Conservation (phyloP, 2,329 filamentous ascomycete species). For the Colletotrichum truncatum region DNA sequence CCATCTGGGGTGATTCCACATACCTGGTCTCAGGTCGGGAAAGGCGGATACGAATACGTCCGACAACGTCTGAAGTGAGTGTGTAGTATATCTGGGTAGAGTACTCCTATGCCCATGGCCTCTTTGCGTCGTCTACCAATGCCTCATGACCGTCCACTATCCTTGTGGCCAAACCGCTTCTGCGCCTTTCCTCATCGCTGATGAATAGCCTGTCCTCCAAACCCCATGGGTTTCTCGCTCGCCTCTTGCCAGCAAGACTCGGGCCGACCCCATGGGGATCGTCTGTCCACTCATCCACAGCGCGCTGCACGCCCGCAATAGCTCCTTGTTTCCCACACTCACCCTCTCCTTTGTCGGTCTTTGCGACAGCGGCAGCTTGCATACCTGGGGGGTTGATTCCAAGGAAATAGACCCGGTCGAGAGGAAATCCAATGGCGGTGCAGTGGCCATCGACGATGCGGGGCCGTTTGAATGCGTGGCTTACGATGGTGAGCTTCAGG, state of each 20-base stretch:
- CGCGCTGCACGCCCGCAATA: conserved; percentile 51
- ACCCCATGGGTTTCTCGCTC: conserved; percentile 58
- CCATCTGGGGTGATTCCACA: too few relatives aligned
- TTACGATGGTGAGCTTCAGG: conserved; percentile 67
- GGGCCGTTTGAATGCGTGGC: conserved; percentile 73
- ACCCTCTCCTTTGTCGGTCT: not conserved
- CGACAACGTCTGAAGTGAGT: conserved; percentile 19
- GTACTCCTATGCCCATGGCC: conserved; percentile 48
- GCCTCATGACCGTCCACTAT: conserved; percentile 47
- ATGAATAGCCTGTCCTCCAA: conserved; percentile 55
- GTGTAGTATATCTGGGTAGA: not conserved
- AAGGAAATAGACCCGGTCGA: conserved; percentile 57
- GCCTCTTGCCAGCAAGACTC: conserved; percentile 57
- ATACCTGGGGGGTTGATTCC: conserved; percentile 72
- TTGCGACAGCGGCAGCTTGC: conserved; percentile 31
- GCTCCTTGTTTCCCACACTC: conserved; percentile 46
- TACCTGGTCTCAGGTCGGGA: too few relatives aligned
- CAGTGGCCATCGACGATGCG: conserved; percentile 73
- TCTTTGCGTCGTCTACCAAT: conserved; percentile 46
- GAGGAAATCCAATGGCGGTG: conserved; percentile 65
- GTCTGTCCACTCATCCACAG: conserved; percentile 57
- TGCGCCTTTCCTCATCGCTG: conserved; percentile 40
- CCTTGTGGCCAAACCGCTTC: conserved; percentile 49
- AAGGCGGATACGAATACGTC: too few relatives aligned
- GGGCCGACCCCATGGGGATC: conserved; percentile 62